Evolutionary conservation across 116 monocot species (phyloP).

Genomic region (Dioscorea cayenensis): DNA sequence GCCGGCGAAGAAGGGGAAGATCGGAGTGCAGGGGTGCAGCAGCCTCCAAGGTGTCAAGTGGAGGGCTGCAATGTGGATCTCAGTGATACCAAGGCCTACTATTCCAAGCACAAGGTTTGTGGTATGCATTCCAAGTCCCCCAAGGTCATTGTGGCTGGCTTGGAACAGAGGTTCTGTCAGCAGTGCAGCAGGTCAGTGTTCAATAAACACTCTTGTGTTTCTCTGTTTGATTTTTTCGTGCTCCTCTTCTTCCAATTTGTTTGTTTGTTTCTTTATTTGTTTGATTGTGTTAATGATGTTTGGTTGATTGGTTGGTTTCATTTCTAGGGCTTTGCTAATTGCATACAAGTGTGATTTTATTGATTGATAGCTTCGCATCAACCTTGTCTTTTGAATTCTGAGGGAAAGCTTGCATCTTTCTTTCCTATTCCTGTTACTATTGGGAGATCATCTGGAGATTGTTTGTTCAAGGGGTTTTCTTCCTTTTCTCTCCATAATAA

Average conservation of each 20-base stretch:
- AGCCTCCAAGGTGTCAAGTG: conserved; percentile 48
- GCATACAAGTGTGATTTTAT: background rate
- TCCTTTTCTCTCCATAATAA: too few species aligned
- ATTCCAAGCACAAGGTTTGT: conserved; percentile 52
- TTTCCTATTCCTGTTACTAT: too few species aligned
- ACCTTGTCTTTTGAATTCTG: background rate
- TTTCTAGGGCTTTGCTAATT: background rate
- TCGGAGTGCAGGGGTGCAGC: conserved; percentile 15
- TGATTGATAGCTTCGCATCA: background rate
- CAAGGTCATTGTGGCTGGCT: conserved; percentile 32
- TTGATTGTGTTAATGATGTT: background rate
- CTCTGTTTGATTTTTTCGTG: too few species aligned
- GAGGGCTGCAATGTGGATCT: conserved; percentile 58
- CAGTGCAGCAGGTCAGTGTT: conserved; percentile 54
- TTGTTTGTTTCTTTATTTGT: background rate
- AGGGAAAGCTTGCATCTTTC: background rate
- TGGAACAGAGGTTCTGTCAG: conserved; percentile 56
- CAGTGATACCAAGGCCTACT: conserved; percentile 43
- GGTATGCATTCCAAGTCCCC: conserved; percentile 44
- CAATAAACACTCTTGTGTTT: background rate
- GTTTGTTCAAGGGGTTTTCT: too few species aligned
- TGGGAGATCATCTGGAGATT: too few species aligned
- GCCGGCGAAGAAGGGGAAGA: conserved; percentile 31
- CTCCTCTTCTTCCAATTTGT: too few species aligned
- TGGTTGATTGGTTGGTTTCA: background rate